phyloP scores from a whole-genome alignment of 108 stramenopile species.

The Seminavis robusta region DNA sequence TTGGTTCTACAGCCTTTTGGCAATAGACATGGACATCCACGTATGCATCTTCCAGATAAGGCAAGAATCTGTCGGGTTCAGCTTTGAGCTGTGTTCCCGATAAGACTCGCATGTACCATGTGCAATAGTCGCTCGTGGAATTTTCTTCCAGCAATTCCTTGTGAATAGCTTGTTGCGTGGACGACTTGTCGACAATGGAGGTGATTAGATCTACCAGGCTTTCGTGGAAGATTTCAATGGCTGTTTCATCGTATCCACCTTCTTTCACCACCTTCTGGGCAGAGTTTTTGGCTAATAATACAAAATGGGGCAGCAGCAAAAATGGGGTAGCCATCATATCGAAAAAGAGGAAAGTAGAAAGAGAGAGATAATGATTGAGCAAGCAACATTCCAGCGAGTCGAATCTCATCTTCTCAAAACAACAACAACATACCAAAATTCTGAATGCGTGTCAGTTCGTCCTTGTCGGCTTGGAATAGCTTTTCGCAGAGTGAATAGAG shows the following conservation, averaged over 20 bases:
- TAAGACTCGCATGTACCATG: slow-evolving; percentile 80
- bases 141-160: slow-evolving; percentile 60
- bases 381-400: too few species aligned
- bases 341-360: too few species aligned
- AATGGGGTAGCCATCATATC: too few species aligned
- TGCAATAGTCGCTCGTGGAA: slow-evolving; percentile 74
- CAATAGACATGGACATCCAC: slow-evolving; percentile 41
- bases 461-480: slow-evolving; percentile 24
- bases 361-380: too few species aligned
- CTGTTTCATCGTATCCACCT: slow-evolving; percentile 64
- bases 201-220: slow-evolving; percentile 60
- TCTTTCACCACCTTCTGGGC: slow-evolving; percentile 12
- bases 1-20: slow-evolving; percentile 71
- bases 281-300: slow-evolving; percentile 40
- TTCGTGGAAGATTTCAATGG: slow-evolving; percentile 76
- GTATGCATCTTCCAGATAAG: slow-evolving; percentile 41
- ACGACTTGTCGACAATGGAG: slow-evolving; percentile 20
- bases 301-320: too few species aligned
- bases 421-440: slow-evolving; percentile 19
- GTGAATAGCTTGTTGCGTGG: slow-evolving; percentile 24
- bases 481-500: slow-evolving; percentile 76
- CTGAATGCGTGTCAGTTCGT: slow-evolving; percentile 15
- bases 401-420: too few species aligned
- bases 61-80: slow-evolving; percentile 64
- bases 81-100: slow-evolving; percentile 70